Evolutionary conservation across 192 early-diverging fungal genomes (phyloP).

Genomic region (Umbelopsis vinacea): DNA sequence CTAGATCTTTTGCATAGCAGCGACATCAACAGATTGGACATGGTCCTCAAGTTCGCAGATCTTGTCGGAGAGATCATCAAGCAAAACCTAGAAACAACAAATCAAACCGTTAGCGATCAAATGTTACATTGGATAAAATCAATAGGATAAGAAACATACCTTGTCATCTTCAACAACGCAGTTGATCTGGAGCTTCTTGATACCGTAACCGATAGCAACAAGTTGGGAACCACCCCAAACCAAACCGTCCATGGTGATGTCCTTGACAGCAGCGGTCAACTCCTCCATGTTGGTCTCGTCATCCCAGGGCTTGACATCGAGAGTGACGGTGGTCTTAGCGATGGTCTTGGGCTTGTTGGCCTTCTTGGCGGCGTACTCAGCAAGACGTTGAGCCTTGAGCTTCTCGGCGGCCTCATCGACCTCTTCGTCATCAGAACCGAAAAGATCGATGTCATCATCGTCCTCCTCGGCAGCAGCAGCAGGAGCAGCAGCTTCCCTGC

Average conservation of each 20-base stretch:
- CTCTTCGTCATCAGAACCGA: slow-evolving; percentile 93
- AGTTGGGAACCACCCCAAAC: slow-evolving; percentile 85
- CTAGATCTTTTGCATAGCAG: slow-evolving; percentile 91
- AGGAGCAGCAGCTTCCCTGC: slow-evolving; percentile 56
- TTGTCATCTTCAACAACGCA: slow-evolving; percentile 93
- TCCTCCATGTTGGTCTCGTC: slow-evolving; percentile 90
- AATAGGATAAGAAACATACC: slow-evolving; percentile 8
- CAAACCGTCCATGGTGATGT: slow-evolving; percentile 86
- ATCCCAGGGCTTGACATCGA: slow-evolving; percentile 99
- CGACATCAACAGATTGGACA: slow-evolving; percentile 92
- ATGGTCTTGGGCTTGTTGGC: slow-evolving; percentile 82
- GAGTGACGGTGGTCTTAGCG: slow-evolving; percentile 91
- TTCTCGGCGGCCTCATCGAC: slow-evolving; percentile 91
- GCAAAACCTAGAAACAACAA: slow-evolving; percentile 53
- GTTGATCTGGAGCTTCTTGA: slow-evolving; percentile 95
- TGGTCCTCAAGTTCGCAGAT: slow-evolving; percentile 83
- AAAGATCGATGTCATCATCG: slow-evolving; percentile 95
- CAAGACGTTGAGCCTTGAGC: slow-evolving; percentile 86
- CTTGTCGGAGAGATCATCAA: slow-evolving; percentile 82
- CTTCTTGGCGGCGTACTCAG: slow-evolving; percentile 92
- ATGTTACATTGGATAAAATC: background rate
- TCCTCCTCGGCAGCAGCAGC: slow-evolving; percentile 75
- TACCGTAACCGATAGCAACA: slow-evolving; percentile 89
- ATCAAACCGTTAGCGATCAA: background rate
- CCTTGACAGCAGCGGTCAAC: slow-evolving; percentile 72